Conservation (phyloP, 495 filamentous ascomycete genomes). For the Aspergillus nanangensis region DNA sequence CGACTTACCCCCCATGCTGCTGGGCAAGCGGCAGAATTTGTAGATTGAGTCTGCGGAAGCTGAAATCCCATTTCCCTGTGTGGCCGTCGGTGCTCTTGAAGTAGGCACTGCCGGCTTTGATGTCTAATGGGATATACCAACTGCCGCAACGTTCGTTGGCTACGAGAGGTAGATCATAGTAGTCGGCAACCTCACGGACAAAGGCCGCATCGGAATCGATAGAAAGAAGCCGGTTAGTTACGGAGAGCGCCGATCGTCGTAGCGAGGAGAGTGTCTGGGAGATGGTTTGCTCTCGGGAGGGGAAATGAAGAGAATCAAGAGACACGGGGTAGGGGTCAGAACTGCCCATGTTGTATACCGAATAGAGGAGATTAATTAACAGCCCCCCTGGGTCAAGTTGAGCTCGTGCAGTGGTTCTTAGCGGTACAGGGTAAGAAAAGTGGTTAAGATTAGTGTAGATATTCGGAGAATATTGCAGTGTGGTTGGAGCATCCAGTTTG, state of each 20-base stretch:
- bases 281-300: constrained; percentile 34
- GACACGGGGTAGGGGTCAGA: constrained; percentile 30
- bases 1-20: constrained; percentile 59
- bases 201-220: constrained; percentile 67
- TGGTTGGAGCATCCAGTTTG: too few species aligned
- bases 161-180: constrained; percentile 67
- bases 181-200: constrained; percentile 49
- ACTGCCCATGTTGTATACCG: constrained; percentile 15
- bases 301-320: constrained; percentile 40
- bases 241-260: constrained; percentile 69
- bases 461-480: too few species aligned
- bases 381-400: too few species aligned
- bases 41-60: constrained; percentile 75
- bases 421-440: too few species aligned
- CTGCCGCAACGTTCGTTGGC: constrained; percentile 92
- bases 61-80: constrained; percentile 84
- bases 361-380: too few species aligned
- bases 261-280: constrained; percentile 50
- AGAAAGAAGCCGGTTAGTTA: constrained; percentile 72
- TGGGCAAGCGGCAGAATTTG: constrained; percentile 64
- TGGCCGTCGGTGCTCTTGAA: constrained; percentile 99
- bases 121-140: constrained; percentile 79
- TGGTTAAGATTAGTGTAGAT: too few species aligned
- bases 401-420: too few species aligned
- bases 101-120: constrained; percentile 71